Percentiles rank a stretch among this genome's conserved stretches.
Evolutionary conservation across 2,329 filamentous ascomycete genomes (phyloP).

Genomic region (Aspergillus bombycis): DNA sequence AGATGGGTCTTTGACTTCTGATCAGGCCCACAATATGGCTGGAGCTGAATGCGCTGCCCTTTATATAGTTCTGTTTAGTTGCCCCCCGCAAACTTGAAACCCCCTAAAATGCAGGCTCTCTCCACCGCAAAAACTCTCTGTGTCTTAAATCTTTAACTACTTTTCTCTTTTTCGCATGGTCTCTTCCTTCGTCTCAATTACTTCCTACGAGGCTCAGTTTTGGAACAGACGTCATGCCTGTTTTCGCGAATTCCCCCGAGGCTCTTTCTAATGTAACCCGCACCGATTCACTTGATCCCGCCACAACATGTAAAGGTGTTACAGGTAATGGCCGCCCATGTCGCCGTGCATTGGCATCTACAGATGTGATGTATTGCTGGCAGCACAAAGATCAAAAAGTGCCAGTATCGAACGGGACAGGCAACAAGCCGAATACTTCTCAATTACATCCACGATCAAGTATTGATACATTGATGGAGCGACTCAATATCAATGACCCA

Average conservation of each 20-base stretch:
- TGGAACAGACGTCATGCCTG: slow-evolving; percentile 56
- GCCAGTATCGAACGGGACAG: slow-evolving; percentile 31
- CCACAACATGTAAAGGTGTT: slow-evolving; percentile 84
- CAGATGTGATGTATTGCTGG: slow-evolving; percentile 74
- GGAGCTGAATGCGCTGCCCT: slow-evolving; percentile 1
- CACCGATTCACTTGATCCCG: slow-evolving; percentile 81
- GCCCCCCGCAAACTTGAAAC: not conserved
- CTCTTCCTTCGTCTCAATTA: not conserved
- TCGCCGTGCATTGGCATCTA: slow-evolving; percentile 67
- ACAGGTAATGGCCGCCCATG: slow-evolving; percentile 83
- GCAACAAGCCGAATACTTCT: slow-evolving; percentile 26
- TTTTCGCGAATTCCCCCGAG: slow-evolving; percentile 76
- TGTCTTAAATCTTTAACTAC: not conserved
- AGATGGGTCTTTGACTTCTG: slow-evolving; percentile 4
- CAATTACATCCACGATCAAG: slow-evolving; percentile 71
- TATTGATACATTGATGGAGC: slow-evolving; percentile 82
- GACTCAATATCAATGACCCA: slow-evolving; percentile 63
- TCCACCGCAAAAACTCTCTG: not conserved
- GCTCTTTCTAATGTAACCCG: slow-evolving; percentile 67
- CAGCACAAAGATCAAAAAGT: slow-evolving; percentile 88
- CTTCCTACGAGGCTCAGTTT: not conserved
- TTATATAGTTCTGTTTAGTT: slow-evolving; percentile 7
- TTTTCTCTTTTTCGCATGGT: not conserved
- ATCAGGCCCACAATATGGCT: not conserved
- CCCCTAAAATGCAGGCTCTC: not conserved